Base-by-base conservation (phyloP, 2,329 filamentous ascomycete genomes). In the Pyrenochaeta sp. region DNA sequence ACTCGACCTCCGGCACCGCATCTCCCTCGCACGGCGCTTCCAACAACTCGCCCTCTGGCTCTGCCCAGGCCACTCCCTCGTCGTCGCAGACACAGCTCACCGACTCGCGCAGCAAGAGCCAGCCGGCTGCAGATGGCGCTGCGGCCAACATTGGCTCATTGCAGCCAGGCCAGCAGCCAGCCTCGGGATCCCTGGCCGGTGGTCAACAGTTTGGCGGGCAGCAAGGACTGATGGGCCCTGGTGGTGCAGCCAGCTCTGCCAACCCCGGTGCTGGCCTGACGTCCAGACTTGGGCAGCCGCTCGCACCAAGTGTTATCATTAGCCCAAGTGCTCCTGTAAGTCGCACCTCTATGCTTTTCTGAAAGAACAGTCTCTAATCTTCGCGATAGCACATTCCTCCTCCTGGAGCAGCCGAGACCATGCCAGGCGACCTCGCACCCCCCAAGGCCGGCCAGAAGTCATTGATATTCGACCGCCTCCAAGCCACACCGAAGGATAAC, bases 401-500 rank as follows among this genome's bases (percentile, higher is more conserved):
- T 51, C 94, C 94, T 34, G 94, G 94, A 58, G 88, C 92, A 44
- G 88, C 92, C 54, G 94, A 99, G 77, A 96, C 93, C 5, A 97
- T 99, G 93, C 94, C 94, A 38, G 90, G 95, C 66, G 94, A 99
- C 69, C 85, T 99, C 46, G 90, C 91, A 20, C 94, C 94, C 40
- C 94, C 94, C 13, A 96, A 96, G 74, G 87, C 89, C 29, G 90
- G 90, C 41, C 84, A 88, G 66, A 97, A 97, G 78, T 94, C 90
- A 14, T 77, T 90, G 60, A 84, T 95, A 63, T 95, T 91, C 73
- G 90, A 95, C 71, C 84, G 90, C 49, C 82, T 96, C 50, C 91
- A 96, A 69, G 88, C 93, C 47, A 96, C 92, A 2, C 95, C 95
- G 37, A 96, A 96, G 73, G 94, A 99, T 74, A 89, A 96, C 50